Base-by-base conservation (phyloP, 2,329 filamentous ascomycete species). In the Penicillium janthinellum region DNA sequence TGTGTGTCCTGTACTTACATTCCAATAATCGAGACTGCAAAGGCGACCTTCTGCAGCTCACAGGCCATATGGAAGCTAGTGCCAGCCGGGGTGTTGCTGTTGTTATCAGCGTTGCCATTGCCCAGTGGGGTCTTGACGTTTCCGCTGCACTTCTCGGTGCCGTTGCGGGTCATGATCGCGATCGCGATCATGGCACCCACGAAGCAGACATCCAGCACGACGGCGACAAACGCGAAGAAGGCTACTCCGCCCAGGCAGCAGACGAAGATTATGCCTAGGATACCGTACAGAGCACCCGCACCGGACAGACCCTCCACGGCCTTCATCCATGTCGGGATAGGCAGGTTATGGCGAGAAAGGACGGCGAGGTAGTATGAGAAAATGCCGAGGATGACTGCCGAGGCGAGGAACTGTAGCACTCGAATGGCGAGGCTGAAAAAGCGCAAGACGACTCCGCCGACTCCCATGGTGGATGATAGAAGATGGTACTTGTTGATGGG, bases 341-440 rank as follows among this genome's bases (percentile, higher is more conserved):
- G 58, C 14, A 88, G 75, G 66, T 87, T 70, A 77, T 91, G 86
- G 70, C 88, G 85, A 62, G 84, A 75, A 14, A 93, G 84, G 8
- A 89, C 84, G 8, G 89, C 86, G 52, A 97, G 86, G 82, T 92
- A 96, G 82, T 96, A 96, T 52, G 88, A 88, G 82, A 89, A 93
- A 70, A 95, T 85, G 66, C 85, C 89, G 62, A 97, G 84, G 62
- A 94, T 84, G 66, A 96, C 83, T 60, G 83, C 86, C 8, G 89
- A 83, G 74, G 87, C 90, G 72, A 85, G 82, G 76, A 96, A 89
- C 70, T 91, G 86, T 58, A 96, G 78, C 65, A 84, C 78, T 67
- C 94, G 90, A 70, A 96, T 80, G 73, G 88, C 82, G 74, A 89
- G 89, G 71, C 91, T 89, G 49, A 84, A 77, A 55, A 84, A 77